phyloP scores from a whole-genome alignment of 2,329 filamentous ascomycete genomes.

The Ophiostoma ulmi region DNA sequence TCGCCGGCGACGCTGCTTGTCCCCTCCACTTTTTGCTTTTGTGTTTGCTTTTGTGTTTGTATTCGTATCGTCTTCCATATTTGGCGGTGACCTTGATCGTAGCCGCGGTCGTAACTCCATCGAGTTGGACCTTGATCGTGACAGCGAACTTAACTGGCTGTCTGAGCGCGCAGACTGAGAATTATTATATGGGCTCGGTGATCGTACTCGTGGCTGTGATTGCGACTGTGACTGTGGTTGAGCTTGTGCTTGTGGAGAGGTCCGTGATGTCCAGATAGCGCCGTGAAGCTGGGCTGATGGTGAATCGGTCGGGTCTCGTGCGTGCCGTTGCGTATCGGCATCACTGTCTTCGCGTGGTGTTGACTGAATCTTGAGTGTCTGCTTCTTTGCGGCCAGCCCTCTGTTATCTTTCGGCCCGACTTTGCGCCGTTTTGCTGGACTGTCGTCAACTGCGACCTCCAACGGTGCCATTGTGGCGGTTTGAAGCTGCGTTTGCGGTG shows the following conservation, averaged over 20 bases:
- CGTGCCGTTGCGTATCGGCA: background rate
- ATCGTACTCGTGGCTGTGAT: background rate
- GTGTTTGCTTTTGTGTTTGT: constrained; percentile 26
- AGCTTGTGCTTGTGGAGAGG: background rate
- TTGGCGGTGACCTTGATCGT: background rate
- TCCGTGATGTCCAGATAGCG: constrained; percentile 13
- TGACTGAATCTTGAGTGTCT: constrained; percentile 12
- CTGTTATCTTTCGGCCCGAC: background rate
- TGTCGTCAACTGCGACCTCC: constrained; percentile 15
- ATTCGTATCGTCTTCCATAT: constrained; percentile 8
- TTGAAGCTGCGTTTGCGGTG: background rate
- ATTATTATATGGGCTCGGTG: background rate
- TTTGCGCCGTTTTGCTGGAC: constrained; percentile 23
- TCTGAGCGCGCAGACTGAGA: background rate
- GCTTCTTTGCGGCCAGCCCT: background rate
- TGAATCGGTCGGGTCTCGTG: constrained; percentile 20
- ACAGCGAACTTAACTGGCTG: background rate
- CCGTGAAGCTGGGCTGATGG: constrained; percentile 26
- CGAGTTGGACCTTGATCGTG: background rate
- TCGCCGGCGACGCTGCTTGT: constrained; percentile 23
- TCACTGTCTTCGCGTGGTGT: background rate
- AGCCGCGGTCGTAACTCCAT: background rate
- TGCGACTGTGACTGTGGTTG: background rate
- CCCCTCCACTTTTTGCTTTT: background rate
- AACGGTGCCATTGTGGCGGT: constrained; percentile 20